Base-by-base conservation (phyloP, 306 rosid species). In the Alnus glutinosa region DNA sequence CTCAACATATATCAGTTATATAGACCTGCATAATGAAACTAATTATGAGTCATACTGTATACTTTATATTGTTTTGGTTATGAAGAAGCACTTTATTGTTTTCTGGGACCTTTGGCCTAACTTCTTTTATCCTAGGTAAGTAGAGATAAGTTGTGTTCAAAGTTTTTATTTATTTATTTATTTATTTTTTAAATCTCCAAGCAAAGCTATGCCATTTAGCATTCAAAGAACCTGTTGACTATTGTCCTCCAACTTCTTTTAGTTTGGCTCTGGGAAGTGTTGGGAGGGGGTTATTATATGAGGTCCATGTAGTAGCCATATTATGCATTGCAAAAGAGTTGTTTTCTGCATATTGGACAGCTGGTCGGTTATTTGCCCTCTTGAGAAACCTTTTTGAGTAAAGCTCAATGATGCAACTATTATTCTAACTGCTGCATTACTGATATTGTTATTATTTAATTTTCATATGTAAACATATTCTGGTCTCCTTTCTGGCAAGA, bases 271-370 rank as follows among this genome's bases (percentile, higher is more conserved):
- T 42, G 46, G 7, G 46, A 42, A 42, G 46, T 5, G 46, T 28
- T 8, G 67, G 16, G 42, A 4, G 16, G 68, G 5, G 71, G 49
- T 3, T 66, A 18, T 15, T 15, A 13, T 15, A 16, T 1, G 12
- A 13, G 71, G 48, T 15, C 5, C 48, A 36, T 15, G 71, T 18
- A 66, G 16, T 30, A 46, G 49, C 23, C 0, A 9, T 39, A 36
- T 68, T 68, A 18, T 67, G 50, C 6, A 67, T 68, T 39, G 51
- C 30, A 68, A 68, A 51, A n/a, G 34, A 42, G 32, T 68, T 68
- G 34, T 42, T 32, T 62, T 32, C 19, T 34, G 42, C 44, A 30
- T 10, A 32, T 62, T 23, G 11, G 1, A 16, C 44, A 12, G 32
- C 14, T 8, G 51, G 16, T 18, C 7, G 0, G 49, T 18, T 42